These are phyloP conservation scores for Phytopythium cucurbitacearum DNA, from an alignment of 352 stramenopile species.

Conservation along the genomic window DNA sequence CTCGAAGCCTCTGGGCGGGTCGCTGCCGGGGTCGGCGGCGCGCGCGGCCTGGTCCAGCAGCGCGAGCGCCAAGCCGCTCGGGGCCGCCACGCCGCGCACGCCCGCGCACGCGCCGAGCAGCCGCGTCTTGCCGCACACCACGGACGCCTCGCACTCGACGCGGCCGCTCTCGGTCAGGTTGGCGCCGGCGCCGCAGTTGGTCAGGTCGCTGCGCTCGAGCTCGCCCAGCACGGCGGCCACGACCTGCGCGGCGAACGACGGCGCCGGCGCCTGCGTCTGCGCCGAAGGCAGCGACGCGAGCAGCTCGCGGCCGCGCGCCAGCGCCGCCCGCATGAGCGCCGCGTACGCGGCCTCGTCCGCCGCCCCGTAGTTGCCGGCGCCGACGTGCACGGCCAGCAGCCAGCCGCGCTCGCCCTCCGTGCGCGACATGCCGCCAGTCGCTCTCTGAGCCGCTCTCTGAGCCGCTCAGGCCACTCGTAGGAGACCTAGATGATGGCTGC, in stretches of 20 bases:
- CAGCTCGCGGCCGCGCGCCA: conserved; percentile 14
- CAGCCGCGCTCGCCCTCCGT: conserved; percentile 16
- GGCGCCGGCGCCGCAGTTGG: conserved; percentile 23
- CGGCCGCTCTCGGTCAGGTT: conserved; percentile 1
- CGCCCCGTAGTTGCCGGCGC: conserved; percentile 39
- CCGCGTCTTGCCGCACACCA: neutral
- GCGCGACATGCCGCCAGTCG: no score
- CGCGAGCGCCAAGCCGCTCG: conserved; percentile 34
- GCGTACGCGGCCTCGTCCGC: conserved; percentile 34
- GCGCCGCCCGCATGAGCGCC: conserved; percentile 28
- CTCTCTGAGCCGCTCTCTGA: no score
- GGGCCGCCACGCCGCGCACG: conserved; percentile 42
- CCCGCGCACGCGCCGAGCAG: conserved; percentile 21
- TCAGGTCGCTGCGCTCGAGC: conserved; percentile 46
- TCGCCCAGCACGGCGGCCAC: conserved; percentile 27
- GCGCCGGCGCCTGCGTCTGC: conserved; percentile 1
- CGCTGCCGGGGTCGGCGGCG: neutral
- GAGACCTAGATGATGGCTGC: no score
- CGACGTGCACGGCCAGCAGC: conserved; percentile 60
- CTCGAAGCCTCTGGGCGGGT: conserved; percentile 8
- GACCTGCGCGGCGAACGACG: conserved; percentile 19
- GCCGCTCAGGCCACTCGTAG: no score
- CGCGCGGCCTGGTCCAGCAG: conserved; percentile 29
- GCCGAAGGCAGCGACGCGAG: neutral
- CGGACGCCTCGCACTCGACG: conserved; percentile 3